Base-by-base conservation (phyloP, 805 yeast genomes). In the Candida ortonii region DNA sequence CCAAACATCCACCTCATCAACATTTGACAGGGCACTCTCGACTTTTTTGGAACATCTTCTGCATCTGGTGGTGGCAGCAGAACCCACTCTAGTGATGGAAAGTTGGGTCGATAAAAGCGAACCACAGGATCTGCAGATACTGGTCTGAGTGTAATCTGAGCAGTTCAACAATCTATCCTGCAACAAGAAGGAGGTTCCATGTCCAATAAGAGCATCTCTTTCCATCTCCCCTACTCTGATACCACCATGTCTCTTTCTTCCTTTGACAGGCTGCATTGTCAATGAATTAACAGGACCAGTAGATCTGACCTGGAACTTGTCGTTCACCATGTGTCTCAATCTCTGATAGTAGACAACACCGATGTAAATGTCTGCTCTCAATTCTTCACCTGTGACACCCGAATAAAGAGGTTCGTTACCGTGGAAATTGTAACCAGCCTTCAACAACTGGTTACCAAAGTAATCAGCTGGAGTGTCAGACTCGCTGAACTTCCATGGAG, bases 171-270 rank as follows among this genome's bases (percentile, higher is more conserved):
- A 70, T 65, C 98, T 80, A 61, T 93, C 98, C 64, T 90, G 97
- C 49, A 93, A 69, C 52, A 93, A 67, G 78, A 76, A 93, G 1
- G 98, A 88, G 6, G 98, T 84, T 65, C 98, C 98, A 58, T 93
- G 98, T 40, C 97, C 98, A 62, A 93, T 88, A 53, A 93, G 71
- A 2, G 98, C 98, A 74, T 93, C 98, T 68, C 98, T 84, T 68
- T 93, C 98, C 98, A 93, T 93, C 65, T 93, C 98, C 62, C 98
- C 98, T 24, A 93, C 95, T 74, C 98, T 94, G 51, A 93, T 93
- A 83, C 98, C 98, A 67, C 98, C 98, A 47, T 84, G 80, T 69
- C 97, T 80, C 80, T 93, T 93, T 70, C 98, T 83, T 55, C 98
- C 98, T 69, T 93, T 93, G 37, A 93, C 98, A 25, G 98, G 98